Percentiles rank a stretch among this genome's conserved stretches.
Evolutionary conservation across 148 eudicot species (phyloP).

Genomic region (Nepenthes mirabilis): DNA sequence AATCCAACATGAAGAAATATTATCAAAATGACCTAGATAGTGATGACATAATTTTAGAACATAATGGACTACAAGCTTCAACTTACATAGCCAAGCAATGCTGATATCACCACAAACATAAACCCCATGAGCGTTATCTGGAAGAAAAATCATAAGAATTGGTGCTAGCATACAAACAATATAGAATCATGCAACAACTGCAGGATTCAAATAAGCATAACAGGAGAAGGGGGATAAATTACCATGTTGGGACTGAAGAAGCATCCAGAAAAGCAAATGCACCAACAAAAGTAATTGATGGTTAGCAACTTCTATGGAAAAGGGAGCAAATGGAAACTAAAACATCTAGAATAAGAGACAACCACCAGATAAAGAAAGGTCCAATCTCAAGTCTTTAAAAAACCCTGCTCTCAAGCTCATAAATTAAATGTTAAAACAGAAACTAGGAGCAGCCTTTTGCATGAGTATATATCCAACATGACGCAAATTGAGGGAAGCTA

Average conservation of each 20-base stretch:
- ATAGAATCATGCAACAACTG: not conserved
- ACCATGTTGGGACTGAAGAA: constrained; percentile 74
- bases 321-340: too few species aligned
- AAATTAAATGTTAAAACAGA: too few species aligned
- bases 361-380: too few species aligned
- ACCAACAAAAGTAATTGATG: constrained; percentile 9
- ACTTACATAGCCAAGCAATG: constrained; percentile 63
- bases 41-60: not conserved
- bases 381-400: too few species aligned
- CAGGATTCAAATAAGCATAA: not conserved
- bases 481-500: too few species aligned
- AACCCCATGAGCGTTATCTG: constrained; percentile 73
- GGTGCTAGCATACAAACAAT: too few species aligned
- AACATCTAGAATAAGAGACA: too few species aligned
- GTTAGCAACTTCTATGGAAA: constrained; percentile 8
- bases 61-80: not conserved
- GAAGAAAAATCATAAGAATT: not conserved
- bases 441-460: too few species aligned
- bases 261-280: constrained; percentile 20
- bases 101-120: constrained; percentile 63
- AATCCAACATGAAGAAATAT: too few species aligned
- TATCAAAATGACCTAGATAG: not conserved
- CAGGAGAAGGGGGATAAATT: constrained; percentile 2
- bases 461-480: too few species aligned
- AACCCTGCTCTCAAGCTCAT: too few species aligned